Percentiles rank a stretch among this genome's conserved stretches.
phyloP scores from a whole-genome alignment of 768 basidiomycete genomes.

The Mrakia gelida region DNA sequence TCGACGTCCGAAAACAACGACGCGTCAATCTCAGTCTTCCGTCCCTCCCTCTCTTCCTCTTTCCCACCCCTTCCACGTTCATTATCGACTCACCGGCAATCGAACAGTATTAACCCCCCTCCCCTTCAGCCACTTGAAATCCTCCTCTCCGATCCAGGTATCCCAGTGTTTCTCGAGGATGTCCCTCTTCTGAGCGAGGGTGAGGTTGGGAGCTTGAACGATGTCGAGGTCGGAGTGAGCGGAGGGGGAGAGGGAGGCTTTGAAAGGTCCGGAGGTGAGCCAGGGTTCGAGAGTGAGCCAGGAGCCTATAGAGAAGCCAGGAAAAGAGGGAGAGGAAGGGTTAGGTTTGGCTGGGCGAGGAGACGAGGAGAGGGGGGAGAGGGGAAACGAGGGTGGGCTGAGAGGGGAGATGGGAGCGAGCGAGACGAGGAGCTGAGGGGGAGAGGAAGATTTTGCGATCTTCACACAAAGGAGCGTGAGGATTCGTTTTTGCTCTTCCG shows the following conservation, averaged over 20 bases:
- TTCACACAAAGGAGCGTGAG: too few species aligned
- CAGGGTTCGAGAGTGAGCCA: slow-evolving; percentile 78
- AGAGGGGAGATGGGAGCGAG: slow-evolving; percentile 34
- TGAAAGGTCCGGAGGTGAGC: slow-evolving; percentile 63
- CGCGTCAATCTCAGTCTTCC: not conserved
- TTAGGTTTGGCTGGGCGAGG: slow-evolving; percentile 8
- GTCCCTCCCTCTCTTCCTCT: not conserved
- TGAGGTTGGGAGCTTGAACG: slow-evolving; percentile 47
- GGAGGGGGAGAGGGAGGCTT: slow-evolving; percentile 50
- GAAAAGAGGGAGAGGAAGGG: slow-evolving; percentile 54
- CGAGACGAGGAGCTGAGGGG: too few species aligned
- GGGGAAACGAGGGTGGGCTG: slow-evolving; percentile 22
- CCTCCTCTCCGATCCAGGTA: slow-evolving; percentile 72
- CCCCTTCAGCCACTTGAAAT: slow-evolving; percentile 63
- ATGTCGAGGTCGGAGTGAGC: slow-evolving; percentile 42
- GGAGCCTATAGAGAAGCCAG: slow-evolving; percentile 51
- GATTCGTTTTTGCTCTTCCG: not conserved
- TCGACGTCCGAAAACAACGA: not conserved
- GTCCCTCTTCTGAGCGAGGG: slow-evolving; percentile 30
- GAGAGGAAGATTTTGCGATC: too few species aligned
- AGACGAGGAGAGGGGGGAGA: slow-evolving; percentile 26
- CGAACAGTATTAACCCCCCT: slow-evolving; percentile 60
- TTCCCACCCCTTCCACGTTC: too few species aligned
- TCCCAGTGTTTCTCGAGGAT: slow-evolving; percentile 70
- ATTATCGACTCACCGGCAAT: slow-evolving; percentile 52